Evolutionary conservation across 2,329 filamentous ascomycete species (phyloP), one percentile per base, ranked within the genome.

Genomic region (Dendrostoma leiphaemia): DNA sequence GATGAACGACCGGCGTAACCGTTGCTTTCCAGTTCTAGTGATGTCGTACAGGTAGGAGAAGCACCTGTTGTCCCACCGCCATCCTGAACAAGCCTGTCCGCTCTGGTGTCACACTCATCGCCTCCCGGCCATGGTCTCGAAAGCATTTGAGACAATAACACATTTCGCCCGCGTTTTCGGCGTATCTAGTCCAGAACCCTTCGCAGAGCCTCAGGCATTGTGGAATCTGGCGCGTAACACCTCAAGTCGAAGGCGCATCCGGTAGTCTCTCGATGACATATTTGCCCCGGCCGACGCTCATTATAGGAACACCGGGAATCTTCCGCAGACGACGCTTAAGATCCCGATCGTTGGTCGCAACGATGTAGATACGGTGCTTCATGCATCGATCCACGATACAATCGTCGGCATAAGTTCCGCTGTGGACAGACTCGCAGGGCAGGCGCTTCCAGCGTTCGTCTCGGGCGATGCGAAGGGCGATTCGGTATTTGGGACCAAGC

Each of bases 231-330:
- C n/a, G 19, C 26, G 13, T 6, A 12, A 13, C 40, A 19, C 15
- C 46, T 66, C 65, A 81, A 53, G 78, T 83, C 62, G 91, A 86
- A 31, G 90, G 89, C 34, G 90, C 90, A 71, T 91, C 89, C 5
- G 92, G 92, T 59, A 97, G 73, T 64, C 92, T 84, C 78, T 97
- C 94, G 65, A 99, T 94, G 45, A 93, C 87, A 72, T 97, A 97
- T 72, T 97, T 97, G 43, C 90, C 91, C 65, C 90, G 83, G 6
- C 88, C 89, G 26, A 94, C 90, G 65, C 86, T 91, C 78, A 96
- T 81, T 63, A 90, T 84, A 24, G 86, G 86, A 54, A 89, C 85
- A 70, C 80, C 78, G 37, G 74, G 72, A 40, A 78, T 70, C 75
- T 96, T 97, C 59, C 92, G 80, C 64, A 96, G 80, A 54, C 92